Evolutionary conservation across 345 rosid genomes (phyloP), one percentile per base, ranked within the genome.

Genomic region (Pistacia integerrima): DNA sequence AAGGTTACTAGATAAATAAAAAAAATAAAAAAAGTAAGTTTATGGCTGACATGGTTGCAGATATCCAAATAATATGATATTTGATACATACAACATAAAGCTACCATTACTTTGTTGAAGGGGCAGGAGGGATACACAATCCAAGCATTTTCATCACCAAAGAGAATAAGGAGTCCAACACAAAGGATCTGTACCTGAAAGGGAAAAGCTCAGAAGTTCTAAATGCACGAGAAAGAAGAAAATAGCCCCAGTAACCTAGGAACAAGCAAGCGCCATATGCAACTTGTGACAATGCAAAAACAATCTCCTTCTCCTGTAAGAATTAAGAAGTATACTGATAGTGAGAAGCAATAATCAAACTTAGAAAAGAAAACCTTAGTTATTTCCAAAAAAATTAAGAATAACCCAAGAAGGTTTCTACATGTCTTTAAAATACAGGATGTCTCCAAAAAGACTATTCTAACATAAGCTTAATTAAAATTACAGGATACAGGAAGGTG

Each of bases 181-280:
- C 17, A 73, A 80, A 65, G 64, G 49, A 74, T 49, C 18, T 35
- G 77, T 86, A 90, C 99, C 97, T 97, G 87, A 94, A 92, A 79
- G 97, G 98, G 57, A 97, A 85, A 77, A 94, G 88, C 76, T 84
- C 84, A 38, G 81, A 77, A 80, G 80, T 81, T 81, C 76, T 85
- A 79, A 74, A 90, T 67, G 76, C 83, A 84, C 75, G 59, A 59
- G 69, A 76, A 67, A 87, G 66, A 73, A 96, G 90, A 82, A 92
- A 97, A 84, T 89, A 97, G 49, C 90, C 84, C 99, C 98, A 97
- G 70, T 97, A 92, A 79, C 98, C 94, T 64, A 92, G 25, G 75
- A 90, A 86, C 55, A 93, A 74, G 86, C 87, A 86, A 68, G 87
- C 86, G 81, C 94, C 98, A 85, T 90, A 93, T 77, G 97, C 97